Evolutionary conservation across 305 asterid genomes (phyloP).

Genomic region (Fraxinus velutina): DNA sequence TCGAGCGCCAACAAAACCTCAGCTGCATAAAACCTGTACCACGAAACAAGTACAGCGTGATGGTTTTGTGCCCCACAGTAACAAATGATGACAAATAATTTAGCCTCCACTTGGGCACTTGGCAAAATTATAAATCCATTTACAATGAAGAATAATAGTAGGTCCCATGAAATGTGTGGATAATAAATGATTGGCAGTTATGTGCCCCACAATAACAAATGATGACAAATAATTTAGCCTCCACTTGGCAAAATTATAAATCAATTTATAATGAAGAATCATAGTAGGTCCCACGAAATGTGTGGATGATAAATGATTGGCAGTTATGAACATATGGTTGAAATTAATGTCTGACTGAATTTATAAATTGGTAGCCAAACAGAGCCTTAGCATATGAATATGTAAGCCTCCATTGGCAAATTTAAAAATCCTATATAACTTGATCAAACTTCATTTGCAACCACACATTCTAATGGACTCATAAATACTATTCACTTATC

Average conservation of each 20-base stretch:
- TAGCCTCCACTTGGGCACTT: neutral
- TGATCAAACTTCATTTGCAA: neutral
- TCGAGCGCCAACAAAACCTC: constrained; percentile 93
- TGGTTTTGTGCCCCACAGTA: neutral
- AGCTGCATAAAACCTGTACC: constrained; percentile 86
- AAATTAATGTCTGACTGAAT: neutral
- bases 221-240: neutral
- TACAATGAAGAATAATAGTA: no score
- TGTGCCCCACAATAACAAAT: neutral
- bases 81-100: neutral
- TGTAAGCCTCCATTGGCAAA: neutral
- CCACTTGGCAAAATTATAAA: neutral
- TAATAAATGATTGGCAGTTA: no score
- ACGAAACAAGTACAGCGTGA: neutral
- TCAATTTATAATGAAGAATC: neutral
- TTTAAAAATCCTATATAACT: neutral
- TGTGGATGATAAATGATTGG: neutral
- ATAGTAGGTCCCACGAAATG: neutral
- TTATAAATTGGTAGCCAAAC: neutral
- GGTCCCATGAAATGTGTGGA: no score
- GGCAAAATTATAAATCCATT: neutral
- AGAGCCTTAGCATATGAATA: neutral
- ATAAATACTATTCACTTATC: neutral
- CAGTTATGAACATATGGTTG: neutral
- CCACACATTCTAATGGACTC: neutral